Evolutionary conservation across 1,284 basidiomycete genomes (phyloP).

Genomic region (Rhodotorula sp.): DNA sequence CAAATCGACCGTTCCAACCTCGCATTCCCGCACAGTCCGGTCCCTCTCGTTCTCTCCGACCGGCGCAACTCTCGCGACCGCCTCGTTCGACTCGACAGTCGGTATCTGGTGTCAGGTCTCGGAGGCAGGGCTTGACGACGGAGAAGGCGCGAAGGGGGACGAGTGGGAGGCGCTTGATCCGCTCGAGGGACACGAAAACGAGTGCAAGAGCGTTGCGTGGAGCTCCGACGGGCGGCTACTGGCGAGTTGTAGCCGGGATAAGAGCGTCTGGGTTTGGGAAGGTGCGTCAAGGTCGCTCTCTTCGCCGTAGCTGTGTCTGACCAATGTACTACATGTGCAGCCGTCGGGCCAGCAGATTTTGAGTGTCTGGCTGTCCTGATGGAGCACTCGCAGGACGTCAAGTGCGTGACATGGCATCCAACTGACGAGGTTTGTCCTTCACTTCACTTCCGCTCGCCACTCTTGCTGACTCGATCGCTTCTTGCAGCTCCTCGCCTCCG

Average conservation of each 20-base stretch:
- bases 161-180: conserved; percentile 66
- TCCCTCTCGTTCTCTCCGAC: conserved; percentile 85
- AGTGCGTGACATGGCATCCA: conserved; percentile 92
- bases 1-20: conserved; percentile 58
- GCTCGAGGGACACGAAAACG: conserved; percentile 94
- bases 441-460: neutral
- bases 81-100: conserved; percentile 90
- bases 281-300: conserved; percentile 55
- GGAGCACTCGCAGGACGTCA: conserved; percentile 97
- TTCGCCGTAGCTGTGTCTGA: neutral
- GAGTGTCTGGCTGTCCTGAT: conserved; percentile 94
- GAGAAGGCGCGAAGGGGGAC: conserved; percentile 44
- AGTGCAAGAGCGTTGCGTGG: conserved; percentile 93
- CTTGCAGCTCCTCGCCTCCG: conserved; percentile 80
- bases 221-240: conserved; percentile 73
- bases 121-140: conserved; percentile 54
- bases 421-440: conserved; percentile 69
- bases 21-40: conserved; percentile 88
- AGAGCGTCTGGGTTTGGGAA: conserved; percentile 99
- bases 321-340: neutral
- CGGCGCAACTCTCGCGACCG: conserved; percentile 85
- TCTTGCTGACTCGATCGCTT: conserved; percentile 50
- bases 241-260: conserved; percentile 91
- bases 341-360: conserved; percentile 64
- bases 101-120: conserved; percentile 77